Percentiles rank a stretch among this genome's conserved stretches.
These are phyloP conservation scores for Peniophora sp. DNA, from an alignment of 1,284 basidiomycete species.

Conservation along the genomic window DNA sequence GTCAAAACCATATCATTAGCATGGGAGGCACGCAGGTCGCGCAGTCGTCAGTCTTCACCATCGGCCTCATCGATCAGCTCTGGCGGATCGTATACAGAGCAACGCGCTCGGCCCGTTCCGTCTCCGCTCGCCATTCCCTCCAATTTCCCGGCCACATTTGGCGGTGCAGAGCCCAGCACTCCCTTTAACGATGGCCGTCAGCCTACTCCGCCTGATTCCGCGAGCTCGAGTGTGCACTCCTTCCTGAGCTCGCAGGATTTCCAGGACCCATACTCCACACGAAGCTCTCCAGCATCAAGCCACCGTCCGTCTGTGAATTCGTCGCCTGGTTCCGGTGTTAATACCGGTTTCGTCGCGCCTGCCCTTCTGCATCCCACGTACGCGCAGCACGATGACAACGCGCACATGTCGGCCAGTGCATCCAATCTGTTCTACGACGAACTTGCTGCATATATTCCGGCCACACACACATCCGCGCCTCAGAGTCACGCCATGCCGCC, in stretches of 20 bases:
- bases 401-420: not conserved
- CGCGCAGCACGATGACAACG: not conserved
- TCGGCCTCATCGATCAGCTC: slow-evolving; percentile 13
- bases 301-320: not conserved
- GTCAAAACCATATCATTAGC: slow-evolving; percentile 53
- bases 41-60: slow-evolving; percentile 7
- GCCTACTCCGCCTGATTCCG: slow-evolving; percentile 15
- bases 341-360: not conserved
- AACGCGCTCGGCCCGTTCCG: slow-evolving; percentile 14
- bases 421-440: not conserved
- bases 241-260: slow-evolving; percentile 6
- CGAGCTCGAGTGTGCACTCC: slow-evolving; percentile 15
- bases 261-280: slow-evolving; percentile 4
- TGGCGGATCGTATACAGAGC: slow-evolving; percentile 4
- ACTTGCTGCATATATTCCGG: not conserved
- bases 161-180: slow-evolving; percentile 16
- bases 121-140: slow-evolving; percentile 23
- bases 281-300: slow-evolving; percentile 7
- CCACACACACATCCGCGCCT: not conserved
- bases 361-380: not conserved
- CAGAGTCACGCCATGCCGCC: not conserved
- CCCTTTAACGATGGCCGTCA: slow-evolving; percentile 18
- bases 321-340: not conserved
- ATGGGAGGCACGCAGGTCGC: slow-evolving; percentile 38
- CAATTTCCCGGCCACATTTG: slow-evolving; percentile 22